Conservation (phyloP, 805 yeast species). For the Candida alai region DNA sequence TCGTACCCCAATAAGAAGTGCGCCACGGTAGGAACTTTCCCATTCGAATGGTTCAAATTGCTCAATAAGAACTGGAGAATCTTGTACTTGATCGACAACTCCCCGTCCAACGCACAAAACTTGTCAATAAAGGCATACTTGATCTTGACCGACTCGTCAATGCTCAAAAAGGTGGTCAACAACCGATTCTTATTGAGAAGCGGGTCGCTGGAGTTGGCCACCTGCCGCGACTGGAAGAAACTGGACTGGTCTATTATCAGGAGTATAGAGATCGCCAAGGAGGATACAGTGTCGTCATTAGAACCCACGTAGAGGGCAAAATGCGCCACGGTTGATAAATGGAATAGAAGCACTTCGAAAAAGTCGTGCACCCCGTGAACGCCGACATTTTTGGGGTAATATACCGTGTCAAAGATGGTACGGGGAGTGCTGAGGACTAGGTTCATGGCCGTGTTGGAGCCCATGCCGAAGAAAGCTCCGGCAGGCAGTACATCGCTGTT, state of each 20-base stretch:
- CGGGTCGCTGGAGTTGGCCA: constrained; percentile 14
- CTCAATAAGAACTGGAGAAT: constrained; percentile 55
- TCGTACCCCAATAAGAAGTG: constrained; percentile 81
- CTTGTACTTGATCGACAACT: constrained; percentile 49
- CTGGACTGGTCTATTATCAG: constrained; percentile 45
- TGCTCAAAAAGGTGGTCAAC: constrained; percentile 65
- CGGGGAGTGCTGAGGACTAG: constrained; percentile 20
- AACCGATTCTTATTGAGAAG: constrained; percentile 54
- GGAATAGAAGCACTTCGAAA: constrained; percentile 66
- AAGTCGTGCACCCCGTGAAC: constrained; percentile 62
- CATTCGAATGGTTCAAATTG: constrained; percentile 39
- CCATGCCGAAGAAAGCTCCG: constrained; percentile 9
- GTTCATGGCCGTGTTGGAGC: constrained; percentile 28
- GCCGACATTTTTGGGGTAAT: constrained; percentile 43
- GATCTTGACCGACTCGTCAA: constrained; percentile 75
- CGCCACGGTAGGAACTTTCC: constrained; percentile 49
- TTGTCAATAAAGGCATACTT: constrained; percentile 71
- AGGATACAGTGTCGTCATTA: constrained; percentile 47
- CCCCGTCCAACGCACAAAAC: constrained; percentile 38
- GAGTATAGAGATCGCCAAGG: constrained; percentile 51
- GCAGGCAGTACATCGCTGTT: constrained; percentile 1
- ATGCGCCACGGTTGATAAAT: constrained; percentile 69
- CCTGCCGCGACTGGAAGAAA: constrained; percentile 10
- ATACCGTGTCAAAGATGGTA: constrained; percentile 26
- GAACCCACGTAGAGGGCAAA: constrained; percentile 72